These are phyloP conservation scores for Kingdonia uniflora DNA, from an alignment of 164 flowering plant genomes.

Conservation along the genomic window DNA sequence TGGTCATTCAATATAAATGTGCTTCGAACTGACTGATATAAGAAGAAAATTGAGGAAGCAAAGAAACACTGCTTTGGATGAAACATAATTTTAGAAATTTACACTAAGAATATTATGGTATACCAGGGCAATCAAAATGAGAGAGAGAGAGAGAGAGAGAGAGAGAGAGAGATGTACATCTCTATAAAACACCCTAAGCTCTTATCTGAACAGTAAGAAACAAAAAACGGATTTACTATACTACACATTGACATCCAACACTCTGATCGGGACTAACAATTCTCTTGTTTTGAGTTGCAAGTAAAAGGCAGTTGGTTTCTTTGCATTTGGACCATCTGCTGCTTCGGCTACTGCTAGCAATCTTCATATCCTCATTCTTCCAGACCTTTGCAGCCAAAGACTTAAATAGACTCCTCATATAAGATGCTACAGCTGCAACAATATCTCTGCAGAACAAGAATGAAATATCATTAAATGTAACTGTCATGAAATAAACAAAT, in stretches of 20 bases:
- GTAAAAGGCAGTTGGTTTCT: constrained; percentile 41
- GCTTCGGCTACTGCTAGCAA: constrained; percentile 26
- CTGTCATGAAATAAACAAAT: too few species aligned
- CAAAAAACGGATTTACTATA: neutral
- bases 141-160: too few species aligned
- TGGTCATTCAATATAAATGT: too few species aligned
- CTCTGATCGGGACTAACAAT: constrained; percentile 19
- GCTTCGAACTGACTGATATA: too few species aligned
- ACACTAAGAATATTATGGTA: too few species aligned
- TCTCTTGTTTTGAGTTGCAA: constrained; percentile 34
- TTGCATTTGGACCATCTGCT: constrained; percentile 30
- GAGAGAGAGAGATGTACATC: too few species aligned
- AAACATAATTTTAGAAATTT: too few species aligned
- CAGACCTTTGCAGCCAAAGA: constrained; percentile 37
- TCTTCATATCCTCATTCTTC: constrained; percentile 35
- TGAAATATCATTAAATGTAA: neutral
- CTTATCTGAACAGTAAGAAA: too few species aligned
- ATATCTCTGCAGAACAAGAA: constrained; percentile 47
- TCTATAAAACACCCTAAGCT: too few species aligned
- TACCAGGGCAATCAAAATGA: too few species aligned
- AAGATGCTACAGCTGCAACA: constrained; percentile 25
- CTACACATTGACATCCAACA: constrained; percentile 39
- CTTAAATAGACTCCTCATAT: constrained; percentile 37
- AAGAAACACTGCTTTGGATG: too few species aligned
- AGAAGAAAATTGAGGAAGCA: too few species aligned